Evolutionary conservation across 192 early-diverging fungal genomes (phyloP).

Genomic region (Podila clonocystis): DNA sequence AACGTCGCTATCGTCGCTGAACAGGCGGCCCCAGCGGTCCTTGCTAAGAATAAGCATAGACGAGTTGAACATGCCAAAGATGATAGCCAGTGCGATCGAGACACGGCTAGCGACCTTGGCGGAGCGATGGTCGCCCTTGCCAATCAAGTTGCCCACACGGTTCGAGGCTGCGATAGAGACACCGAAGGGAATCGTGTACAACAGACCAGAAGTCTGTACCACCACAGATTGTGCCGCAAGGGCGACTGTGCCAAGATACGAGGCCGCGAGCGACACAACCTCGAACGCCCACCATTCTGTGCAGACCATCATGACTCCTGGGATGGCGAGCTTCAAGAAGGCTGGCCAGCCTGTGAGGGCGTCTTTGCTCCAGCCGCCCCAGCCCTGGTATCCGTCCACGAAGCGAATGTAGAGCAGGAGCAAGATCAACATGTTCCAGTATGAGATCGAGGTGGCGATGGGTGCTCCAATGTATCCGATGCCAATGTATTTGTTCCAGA

Average conservation of each 20-base stretch:
- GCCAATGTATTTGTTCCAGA: conserved; percentile 73
- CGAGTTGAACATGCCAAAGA: conserved; percentile 66
- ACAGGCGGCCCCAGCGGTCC: conserved; percentile 70
- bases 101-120: conserved; percentile 64
- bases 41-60: conserved; percentile 59
- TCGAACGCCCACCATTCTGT: conserved; percentile 85
- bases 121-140: conserved; percentile 56
- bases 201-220: conserved; percentile 76
- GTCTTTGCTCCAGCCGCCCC: conserved; percentile 87
- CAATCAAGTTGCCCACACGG: conserved; percentile 82
- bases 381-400: conserved; percentile 75
- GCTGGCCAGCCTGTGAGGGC: conserved; percentile 68
- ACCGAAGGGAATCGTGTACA: conserved; percentile 83
- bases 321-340: conserved; percentile 75
- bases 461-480: conserved; percentile 90
- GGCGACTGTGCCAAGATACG: conserved; percentile 75
- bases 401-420: conserved; percentile 72
- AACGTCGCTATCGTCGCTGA: conserved; percentile 76
- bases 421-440: conserved; percentile 76
- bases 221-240: conserved; percentile 88
- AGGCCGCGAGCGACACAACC: conserved; percentile 77
- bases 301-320: conserved; percentile 83
- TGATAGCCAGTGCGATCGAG: conserved; percentile 59
- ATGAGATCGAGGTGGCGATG: conserved; percentile 78
- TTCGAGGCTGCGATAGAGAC: conserved; percentile 84